A percentile compares a stretch with the other conserved stretches of the same genome.
Evolutionary conservation across 208 protist genomes (phyloP).

Genomic region (Leishmania mexicana): DNA sequence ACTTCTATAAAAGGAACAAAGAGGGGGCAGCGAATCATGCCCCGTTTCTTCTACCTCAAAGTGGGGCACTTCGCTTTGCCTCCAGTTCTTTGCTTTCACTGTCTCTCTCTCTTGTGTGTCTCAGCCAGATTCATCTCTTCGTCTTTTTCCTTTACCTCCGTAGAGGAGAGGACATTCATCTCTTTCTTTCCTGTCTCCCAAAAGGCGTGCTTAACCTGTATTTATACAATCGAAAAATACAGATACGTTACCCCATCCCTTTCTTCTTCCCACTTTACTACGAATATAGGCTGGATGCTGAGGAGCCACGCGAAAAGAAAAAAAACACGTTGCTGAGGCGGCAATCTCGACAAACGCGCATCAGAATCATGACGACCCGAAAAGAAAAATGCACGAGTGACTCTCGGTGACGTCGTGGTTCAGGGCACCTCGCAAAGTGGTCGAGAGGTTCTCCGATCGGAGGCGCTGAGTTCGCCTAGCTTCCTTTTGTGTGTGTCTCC

Average conservation of each 20-base stretch:
- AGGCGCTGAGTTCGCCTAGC: background rate
- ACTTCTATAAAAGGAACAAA: background rate
- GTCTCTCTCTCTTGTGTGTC: background rate
- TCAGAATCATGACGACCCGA: background rate
- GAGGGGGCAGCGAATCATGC: background rate
- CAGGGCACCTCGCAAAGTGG: background rate
- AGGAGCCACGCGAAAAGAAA: background rate
- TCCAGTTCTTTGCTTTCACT: slow-evolving; percentile 3
- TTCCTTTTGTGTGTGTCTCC: background rate
- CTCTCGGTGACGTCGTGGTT: background rate
- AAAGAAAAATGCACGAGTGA: slow-evolving; percentile 12
- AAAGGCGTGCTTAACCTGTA: background rate
- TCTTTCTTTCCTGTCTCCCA: slow-evolving; percentile 5
- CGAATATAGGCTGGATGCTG: background rate
- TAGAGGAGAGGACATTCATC: slow-evolving; percentile 2
- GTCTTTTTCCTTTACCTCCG: slow-evolving; percentile 17
- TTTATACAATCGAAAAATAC: slow-evolving; percentile 8
- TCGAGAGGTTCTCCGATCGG: background rate
- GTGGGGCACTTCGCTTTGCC: background rate
- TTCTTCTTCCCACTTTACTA: background rate
- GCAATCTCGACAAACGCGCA: background rate
- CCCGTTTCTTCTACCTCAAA: background rate
- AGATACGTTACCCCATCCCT: background rate
- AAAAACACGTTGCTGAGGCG: slow-evolving; percentile 1
- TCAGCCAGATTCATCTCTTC: slow-evolving; percentile 8